Conservation (phyloP, 202 grass and related monocot species). For the Zizania palustris region DNA sequence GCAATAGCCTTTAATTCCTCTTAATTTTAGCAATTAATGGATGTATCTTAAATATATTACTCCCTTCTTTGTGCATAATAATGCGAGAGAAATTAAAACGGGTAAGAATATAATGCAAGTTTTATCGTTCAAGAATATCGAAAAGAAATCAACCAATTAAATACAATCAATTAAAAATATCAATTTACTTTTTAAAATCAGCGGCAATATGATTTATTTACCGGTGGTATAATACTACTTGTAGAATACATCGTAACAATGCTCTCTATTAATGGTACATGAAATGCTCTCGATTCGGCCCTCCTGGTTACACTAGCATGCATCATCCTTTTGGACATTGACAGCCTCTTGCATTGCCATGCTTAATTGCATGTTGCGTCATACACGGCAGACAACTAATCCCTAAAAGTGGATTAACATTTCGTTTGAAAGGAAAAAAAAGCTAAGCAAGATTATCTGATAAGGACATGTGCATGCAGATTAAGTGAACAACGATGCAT, state of each 20-base stretch:
- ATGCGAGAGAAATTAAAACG: background rate
- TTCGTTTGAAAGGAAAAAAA: background rate
- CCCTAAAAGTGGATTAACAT: background rate
- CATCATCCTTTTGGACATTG: background rate
- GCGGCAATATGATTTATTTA: too few relatives aligned
- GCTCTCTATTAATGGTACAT: background rate
- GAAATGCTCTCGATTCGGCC: background rate
- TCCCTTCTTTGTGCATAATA: background rate
- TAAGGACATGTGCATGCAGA: background rate
- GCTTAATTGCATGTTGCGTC: background rate
- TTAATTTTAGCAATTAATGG: background rate
- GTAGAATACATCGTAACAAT: too few relatives aligned
- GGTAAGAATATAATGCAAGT: too few relatives aligned
- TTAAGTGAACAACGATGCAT: background rate
- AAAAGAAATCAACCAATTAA: too few relatives aligned
- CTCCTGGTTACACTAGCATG: too few relatives aligned
- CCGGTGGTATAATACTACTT: too few relatives aligned
- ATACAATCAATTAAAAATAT: too few relatives aligned
- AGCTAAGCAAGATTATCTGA: background rate
- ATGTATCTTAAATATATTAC: background rate
- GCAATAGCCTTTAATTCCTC: too few relatives aligned
- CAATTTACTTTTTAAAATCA: too few relatives aligned
- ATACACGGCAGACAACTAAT: background rate
- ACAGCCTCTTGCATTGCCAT: background rate
- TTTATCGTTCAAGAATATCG: too few relatives aligned